Base-by-base conservation (phyloP, 2,329 filamentous ascomycete species). In the Coniosporium uncinatum region DNA sequence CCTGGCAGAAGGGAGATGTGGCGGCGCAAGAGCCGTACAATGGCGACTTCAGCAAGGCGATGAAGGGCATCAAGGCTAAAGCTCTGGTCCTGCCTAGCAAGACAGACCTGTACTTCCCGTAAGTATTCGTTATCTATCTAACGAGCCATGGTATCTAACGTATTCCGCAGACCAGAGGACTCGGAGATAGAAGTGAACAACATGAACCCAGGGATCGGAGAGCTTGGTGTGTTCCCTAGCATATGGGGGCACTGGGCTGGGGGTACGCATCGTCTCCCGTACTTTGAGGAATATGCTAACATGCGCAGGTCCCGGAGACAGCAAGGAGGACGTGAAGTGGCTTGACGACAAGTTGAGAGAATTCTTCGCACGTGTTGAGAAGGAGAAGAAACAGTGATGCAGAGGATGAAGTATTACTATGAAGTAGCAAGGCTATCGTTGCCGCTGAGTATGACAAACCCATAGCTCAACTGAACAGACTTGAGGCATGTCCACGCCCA, bases 101-200 rank as follows among this genome's bases (percentile, higher is more conserved):
- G 55, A 89, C 84, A 0, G 87, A 91, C 55, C 68, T 91, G 4
- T 91, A 91, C 55, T 91, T 93, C 49, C 83, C 86, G 69, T 79
- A 55, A 63, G 74, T 63, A 36, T 14, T 22, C 14, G 5, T 11
- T n/a, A n/a, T n/a, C 11, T 11, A 31, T 31, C 16, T 16, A 31
- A 16, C 11, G 16, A 31, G 27, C 27, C 11, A 31, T 31, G 16
- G 16, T 31, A 31, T 31, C 27, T 16, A 11, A 31, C 16, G 11
- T 11, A 31, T 16, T 31, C 27, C 11, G 5, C 46, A 81, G 78
- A 39, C 84, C 85, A 0, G 85, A 90, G 52, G 87, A 90, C 49
- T 88, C 83, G 0, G 77, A 85, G 52, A 80, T 82, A 42, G 87
- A 93, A 53, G 81, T 90, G 19, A 57, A 57, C 37, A 75, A 71